Evolutionary conservation across 352 stramenopile species (phyloP).

Genomic region (Lagenidium giganteum): DNA sequence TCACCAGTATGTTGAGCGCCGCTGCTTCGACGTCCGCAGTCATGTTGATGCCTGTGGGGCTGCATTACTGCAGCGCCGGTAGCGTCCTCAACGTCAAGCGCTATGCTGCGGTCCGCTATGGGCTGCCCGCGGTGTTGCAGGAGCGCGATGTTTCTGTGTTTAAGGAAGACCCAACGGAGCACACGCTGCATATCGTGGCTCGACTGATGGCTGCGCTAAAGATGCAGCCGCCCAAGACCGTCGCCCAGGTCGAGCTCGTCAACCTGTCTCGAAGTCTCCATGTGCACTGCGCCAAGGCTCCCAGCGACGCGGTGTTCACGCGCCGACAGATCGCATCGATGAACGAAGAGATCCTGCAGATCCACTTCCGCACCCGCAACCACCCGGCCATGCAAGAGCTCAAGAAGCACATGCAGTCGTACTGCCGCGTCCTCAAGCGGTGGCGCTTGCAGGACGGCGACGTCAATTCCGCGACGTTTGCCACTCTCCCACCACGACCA

Average conservation of each 20-base stretch:
- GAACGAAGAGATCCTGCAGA: constrained; percentile 79
- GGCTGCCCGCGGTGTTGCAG: constrained; percentile 56
- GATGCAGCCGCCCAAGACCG: constrained; percentile 46
- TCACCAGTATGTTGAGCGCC: constrained; percentile 34
- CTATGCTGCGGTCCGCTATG: constrained; percentile 56
- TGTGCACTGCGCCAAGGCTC: constrained; percentile 62
- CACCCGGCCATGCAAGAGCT: constrained; percentile 66
- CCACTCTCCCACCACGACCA: constrained; percentile 32
- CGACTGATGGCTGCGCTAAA: constrained; percentile 47
- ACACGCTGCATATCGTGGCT: constrained; percentile 55
- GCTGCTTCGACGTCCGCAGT: constrained; percentile 35
- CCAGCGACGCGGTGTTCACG: constrained; percentile 67
- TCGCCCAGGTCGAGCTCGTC: constrained; percentile 62
- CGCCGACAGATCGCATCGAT: constrained; percentile 66
- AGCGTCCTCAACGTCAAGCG: constrained; percentile 39
- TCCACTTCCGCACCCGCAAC: constrained; percentile 66
- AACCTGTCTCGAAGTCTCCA: constrained; percentile 61
- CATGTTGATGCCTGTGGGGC: constrained; percentile 54
- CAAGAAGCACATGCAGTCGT: constrained; percentile 59
- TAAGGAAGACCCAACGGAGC: constrained; percentile 53
- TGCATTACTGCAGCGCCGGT: constrained; percentile 56
- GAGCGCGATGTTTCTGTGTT: constrained; percentile 54
- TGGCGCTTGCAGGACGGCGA: constrained; percentile 68
- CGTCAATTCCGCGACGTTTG: constrained; percentile 51
- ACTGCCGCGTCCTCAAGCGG: constrained; percentile 48